Base-by-base conservation (phyloP, 192 early-diverging fungal species). In the Linnemannia elongata region DNA sequence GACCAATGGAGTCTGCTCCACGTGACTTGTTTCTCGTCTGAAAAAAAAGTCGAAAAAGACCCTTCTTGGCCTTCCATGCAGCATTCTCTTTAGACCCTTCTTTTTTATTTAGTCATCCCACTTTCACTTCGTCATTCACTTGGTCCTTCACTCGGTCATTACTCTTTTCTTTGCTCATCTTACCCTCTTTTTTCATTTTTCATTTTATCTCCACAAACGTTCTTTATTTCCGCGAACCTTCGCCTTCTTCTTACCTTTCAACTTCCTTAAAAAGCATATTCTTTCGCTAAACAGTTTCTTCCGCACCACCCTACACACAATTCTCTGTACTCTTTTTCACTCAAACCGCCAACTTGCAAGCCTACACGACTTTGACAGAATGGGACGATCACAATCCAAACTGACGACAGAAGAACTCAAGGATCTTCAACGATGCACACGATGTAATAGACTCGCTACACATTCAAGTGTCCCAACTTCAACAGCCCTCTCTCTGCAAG, bases 361-460 rank as follows among this genome's bases (percentile, higher is more conserved):
- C 69, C 4, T n/a, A 57, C 68, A 68, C 60, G 77, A 20, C 41
- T 76, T 49, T 17, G 35, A 42, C 73, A 79, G 63, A 71, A 97
- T 97, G 97, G 97, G 96, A 49, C 96, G 96, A 91, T 91, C 97
- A 76, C 92, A 95, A 90, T 96, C 95, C 90, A 97, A 97, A 88
- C 89, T 97, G 42, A 93, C 90, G 72, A 87, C 92, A 49, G 95
- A 97, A 71, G 92, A 96, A 88, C 94, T 96, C 44, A 89, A 89
- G 30, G 95, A 95, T n/a, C 92, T 97, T 41, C 95, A 96, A 82
- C 90, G 92, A 63, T 93, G 91, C 54, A 97, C 97, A 76, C 92
- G 95, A 79, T 97, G 96, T 97, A 94, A 94, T 90, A 42, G 20
- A 72, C 70, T 22, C 2, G 5, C 39, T 15, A 3, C n/a, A 12